phyloP scores from a whole-genome alignment of 768 basidiomycete genomes.

The Fomitopsis pulvina region DNA sequence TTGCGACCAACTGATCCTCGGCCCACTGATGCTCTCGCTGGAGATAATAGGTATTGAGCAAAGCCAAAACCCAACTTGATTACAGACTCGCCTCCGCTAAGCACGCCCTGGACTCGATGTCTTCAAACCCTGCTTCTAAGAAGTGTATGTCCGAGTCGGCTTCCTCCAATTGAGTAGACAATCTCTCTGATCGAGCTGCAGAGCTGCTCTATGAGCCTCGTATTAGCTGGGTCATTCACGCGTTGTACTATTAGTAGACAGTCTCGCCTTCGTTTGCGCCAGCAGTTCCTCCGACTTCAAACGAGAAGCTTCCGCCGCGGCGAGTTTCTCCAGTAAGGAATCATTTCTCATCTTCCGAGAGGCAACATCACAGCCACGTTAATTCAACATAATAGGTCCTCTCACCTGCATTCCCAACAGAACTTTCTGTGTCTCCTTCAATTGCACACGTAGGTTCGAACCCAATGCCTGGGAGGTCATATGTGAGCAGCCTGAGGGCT shows the following conservation, averaged over 20 bases:
- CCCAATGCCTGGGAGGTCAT: background rate
- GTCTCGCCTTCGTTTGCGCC: too few species aligned
- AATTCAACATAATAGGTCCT: background rate
- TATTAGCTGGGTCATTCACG: too few species aligned
- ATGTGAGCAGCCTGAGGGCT: too few species aligned
- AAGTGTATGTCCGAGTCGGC: background rate
- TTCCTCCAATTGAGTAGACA: background rate
- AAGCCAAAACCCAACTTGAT: background rate
- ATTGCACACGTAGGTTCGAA: background rate
- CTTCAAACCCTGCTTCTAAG: background rate
- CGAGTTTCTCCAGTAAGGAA: background rate
- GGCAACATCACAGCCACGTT: too few species aligned
- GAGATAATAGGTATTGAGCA: background rate
- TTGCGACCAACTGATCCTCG: background rate
- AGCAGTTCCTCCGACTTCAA: too few species aligned
- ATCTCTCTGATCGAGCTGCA: background rate
- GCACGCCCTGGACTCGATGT: background rate
- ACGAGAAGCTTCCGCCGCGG: too few species aligned
- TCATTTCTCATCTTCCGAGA: background rate
- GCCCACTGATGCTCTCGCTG: background rate
- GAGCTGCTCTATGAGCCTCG: background rate
- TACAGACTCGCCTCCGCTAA: background rate
- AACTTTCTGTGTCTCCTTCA: background rate
- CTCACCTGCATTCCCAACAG: background rate
- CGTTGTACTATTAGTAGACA: too few species aligned